Evolutionary conservation across 805 yeast species (phyloP).

Genomic region (Suhomyces sp.): DNA sequence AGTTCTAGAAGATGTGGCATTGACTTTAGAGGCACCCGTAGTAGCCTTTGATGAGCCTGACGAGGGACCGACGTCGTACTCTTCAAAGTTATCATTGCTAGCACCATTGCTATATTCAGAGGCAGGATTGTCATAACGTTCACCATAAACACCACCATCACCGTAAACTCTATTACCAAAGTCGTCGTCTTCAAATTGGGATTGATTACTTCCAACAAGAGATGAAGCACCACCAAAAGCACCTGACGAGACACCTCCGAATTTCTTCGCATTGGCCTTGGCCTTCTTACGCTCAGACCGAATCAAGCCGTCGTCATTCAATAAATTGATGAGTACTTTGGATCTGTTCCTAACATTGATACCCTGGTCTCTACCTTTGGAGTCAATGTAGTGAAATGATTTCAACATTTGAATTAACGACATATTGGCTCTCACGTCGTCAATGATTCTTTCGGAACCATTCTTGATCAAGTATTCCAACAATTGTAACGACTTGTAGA

Average conservation of each 20-base stretch:
- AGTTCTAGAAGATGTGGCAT: constrained; percentile 26
- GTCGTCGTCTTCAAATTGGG: constrained; percentile 48
- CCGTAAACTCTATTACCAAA: constrained; percentile 57
- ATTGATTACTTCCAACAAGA: constrained; percentile 22
- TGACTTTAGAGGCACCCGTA: constrained; percentile 34
- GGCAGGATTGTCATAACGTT: constrained; percentile 59
- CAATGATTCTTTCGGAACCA: constrained; percentile 93
- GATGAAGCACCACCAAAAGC: constrained; percentile 51
- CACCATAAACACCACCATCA: constrained; percentile 70
- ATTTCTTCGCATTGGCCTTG: constrained; percentile 79
- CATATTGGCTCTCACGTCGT: constrained; percentile 84
- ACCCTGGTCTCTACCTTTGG: constrained; percentile 94
- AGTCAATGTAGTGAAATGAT: constrained; percentile 89
- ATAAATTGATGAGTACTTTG: constrained; percentile 64
- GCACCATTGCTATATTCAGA: constrained; percentile 36
- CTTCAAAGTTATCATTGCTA: constrained; percentile 50
- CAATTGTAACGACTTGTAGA: constrained; percentile 88
- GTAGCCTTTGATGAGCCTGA: constrained; percentile 30
- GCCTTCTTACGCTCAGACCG: constrained; percentile 88
- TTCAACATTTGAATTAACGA: constrained; percentile 82
- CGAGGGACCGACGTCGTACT: constrained; percentile 50
- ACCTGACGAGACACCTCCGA: constrained; percentile 66
- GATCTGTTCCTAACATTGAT: constrained; percentile 91
- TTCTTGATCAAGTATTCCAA: constrained; percentile 87
- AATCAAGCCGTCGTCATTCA: constrained; percentile 72